phyloP scores from a whole-genome alignment of 169 alveolate genomes.

The Neospora caninum region DNA sequence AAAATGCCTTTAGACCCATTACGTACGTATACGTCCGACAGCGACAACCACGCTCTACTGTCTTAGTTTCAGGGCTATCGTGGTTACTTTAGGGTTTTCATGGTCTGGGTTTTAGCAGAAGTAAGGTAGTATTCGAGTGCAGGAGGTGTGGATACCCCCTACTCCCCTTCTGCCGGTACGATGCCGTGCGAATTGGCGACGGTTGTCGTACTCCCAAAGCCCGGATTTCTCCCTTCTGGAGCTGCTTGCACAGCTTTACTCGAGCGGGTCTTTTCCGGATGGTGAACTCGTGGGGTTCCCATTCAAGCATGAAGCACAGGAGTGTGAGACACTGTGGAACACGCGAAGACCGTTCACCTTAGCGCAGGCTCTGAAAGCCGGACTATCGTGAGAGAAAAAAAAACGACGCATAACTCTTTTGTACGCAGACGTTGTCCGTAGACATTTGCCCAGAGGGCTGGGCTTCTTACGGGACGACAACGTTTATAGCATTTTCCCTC shows the following conservation, averaged over 20 bases:
- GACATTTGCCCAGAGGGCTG: slow-evolving; percentile 60
- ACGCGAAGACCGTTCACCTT: slow-evolving; percentile 70
- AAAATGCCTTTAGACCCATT: too few relatives aligned
- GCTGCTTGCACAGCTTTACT: background rate
- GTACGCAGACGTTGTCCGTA: slow-evolving; percentile 71
- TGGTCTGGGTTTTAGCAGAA: too few relatives aligned
- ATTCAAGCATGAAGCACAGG: background rate
- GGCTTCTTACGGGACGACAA: slow-evolving; percentile 66
- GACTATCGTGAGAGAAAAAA: slow-evolving; percentile 43
- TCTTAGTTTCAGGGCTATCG: too few relatives aligned
- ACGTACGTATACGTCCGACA: too few relatives aligned
- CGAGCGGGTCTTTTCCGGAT: background rate
- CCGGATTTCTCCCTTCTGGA: background rate
- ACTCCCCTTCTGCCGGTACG: too few relatives aligned
- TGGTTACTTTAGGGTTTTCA: too few relatives aligned
- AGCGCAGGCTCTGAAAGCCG: slow-evolving; percentile 66
- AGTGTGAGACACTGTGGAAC: background rate
- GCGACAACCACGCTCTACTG: too few relatives aligned
- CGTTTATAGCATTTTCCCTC: background rate
- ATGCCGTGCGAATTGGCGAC: too few relatives aligned
- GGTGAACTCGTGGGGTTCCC: background rate
- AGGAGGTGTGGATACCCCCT: too few relatives aligned
- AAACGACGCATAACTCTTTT: slow-evolving; percentile 58
- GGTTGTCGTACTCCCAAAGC: too few relatives aligned
- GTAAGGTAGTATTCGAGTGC: too few relatives aligned